Percentiles rank a stretch among this genome's conserved stretches.
Conservation (phyloP, 805 yeast genomes). For the Priceomyces haplophilus region DNA sequence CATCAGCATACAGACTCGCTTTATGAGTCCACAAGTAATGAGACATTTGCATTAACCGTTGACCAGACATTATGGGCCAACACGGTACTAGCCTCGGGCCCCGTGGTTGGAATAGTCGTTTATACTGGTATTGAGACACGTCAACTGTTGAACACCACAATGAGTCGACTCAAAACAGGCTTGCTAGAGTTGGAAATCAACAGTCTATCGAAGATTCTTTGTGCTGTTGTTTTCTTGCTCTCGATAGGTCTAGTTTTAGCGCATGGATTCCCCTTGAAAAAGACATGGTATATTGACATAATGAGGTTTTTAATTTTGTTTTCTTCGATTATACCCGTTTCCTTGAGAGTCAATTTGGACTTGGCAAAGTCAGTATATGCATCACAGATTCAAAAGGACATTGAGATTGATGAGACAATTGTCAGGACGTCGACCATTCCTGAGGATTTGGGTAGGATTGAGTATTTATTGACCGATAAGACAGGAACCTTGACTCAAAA, state of each 20-base stretch:
- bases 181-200: conserved; percentile 89
- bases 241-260: conserved; percentile 75
- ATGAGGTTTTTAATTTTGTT: conserved; percentile 88
- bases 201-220: conserved; percentile 78
- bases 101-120: conserved; percentile 81
- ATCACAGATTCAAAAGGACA: conserved; percentile 87
- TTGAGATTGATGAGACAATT: conserved; percentile 75
- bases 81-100: conserved; percentile 92
- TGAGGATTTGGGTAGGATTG: conserved; percentile 94
- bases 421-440: conserved; percentile 98
- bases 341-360: conserved; percentile 89
- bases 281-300: conserved; percentile 84
- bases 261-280: conserved; percentile 61
- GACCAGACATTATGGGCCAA: conserved; percentile 98
- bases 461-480: conserved; percentile 86
- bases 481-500: conserved; percentile 98
- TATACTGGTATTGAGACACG: conserved; percentile 94
- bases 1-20: conserved; percentile 18
- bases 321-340: conserved; percentile 94
- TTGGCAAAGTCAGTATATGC: conserved; percentile 96
- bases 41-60: conserved; percentile 64
- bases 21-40: conserved; percentile 27
- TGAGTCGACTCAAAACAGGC: conserved; percentile 84
- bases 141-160: conserved; percentile 90
- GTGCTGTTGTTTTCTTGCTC: conserved; percentile 78